Evolutionary conservation across 2,329 filamentous ascomycete genomes (phyloP).

Genomic region (Xylaria digitata): DNA sequence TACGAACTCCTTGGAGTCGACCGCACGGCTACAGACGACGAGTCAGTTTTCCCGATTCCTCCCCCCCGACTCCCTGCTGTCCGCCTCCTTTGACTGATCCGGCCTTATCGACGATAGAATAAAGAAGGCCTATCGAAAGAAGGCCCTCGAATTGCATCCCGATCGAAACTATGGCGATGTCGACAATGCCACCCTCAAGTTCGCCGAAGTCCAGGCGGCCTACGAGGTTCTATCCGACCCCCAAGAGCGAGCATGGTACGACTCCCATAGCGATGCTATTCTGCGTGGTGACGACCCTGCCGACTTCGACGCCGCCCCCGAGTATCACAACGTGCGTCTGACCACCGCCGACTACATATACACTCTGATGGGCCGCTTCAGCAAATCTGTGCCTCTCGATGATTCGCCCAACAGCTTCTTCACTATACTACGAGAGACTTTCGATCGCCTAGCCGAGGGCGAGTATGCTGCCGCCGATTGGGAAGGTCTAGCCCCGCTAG

Average conservation of each 20-base stretch:
- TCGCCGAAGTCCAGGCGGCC: conserved; percentile 91
- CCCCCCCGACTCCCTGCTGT: conserved; percentile 6
- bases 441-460: conserved; percentile 82
- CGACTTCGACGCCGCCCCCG: conserved; percentile 63
- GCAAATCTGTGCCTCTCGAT: conserved; percentile 79
- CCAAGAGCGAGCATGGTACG: conserved; percentile 97
- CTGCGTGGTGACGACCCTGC: conserved; percentile 72
- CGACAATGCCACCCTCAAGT: conserved; percentile 83
- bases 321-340: conserved; percentile 75
- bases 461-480: conserved; percentile 80
- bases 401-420: conserved; percentile 88
- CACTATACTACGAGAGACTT: conserved; percentile 79
- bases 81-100: conserved; percentile 14
- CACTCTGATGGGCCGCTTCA: conserved; percentile 82
- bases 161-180: conserved; percentile 92
- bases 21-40: conserved; percentile 79
- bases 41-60: conserved; percentile 61
- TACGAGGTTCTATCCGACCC: conserved; percentile 97
- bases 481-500: conserved; percentile 67
- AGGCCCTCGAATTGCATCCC: conserved; percentile 92
- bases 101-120: conserved; percentile 68
- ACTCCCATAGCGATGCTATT: conserved; percentile 90
- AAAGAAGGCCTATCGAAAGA: conserved; percentile 90
- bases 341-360: conserved; percentile 86
- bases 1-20: conserved; percentile 86